These are phyloP conservation scores for Boletus rubescentipes DNA, from an alignment of 768 basidiomycete genomes.

Conservation along the genomic window DNA sequence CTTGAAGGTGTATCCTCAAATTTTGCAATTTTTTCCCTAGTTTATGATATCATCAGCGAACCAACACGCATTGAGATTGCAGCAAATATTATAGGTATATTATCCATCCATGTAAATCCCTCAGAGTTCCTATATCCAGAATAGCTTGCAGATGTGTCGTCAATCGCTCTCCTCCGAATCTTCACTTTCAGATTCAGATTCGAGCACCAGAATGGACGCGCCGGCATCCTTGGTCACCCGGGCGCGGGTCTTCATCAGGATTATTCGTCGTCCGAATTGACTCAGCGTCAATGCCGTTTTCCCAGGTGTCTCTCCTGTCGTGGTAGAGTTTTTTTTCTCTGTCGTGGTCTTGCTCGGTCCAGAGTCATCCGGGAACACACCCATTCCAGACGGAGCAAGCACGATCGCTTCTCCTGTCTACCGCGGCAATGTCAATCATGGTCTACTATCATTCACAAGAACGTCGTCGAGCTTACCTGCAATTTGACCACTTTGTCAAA, in stretches of 20 bases:
- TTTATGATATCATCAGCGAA: no score
- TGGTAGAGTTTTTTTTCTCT: background rate
- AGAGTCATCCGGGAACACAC: constrained; percentile 31
- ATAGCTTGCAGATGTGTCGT: background rate
- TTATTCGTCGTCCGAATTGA: constrained; percentile 54
- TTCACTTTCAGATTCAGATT: constrained; percentile 3
- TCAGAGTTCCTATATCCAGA: no score
- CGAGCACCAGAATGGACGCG: constrained; percentile 46
- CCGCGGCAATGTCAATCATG: background rate
- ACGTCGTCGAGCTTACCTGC: constrained; percentile 40
- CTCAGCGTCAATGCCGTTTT: constrained; percentile 25
- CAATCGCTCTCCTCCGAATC: background rate
- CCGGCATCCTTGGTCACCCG: constrained; percentile 62
- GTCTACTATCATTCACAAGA: background rate
- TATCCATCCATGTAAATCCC: no score
- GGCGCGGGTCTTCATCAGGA: constrained; percentile 56
- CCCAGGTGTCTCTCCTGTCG: background rate
- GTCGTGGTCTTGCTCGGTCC: background rate
- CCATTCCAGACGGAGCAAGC: constrained; percentile 58
- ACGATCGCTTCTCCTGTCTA: constrained; percentile 70
- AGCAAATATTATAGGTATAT: no score
- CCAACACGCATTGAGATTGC: no score
- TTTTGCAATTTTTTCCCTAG: no score
- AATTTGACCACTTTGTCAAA: constrained; percentile 62
- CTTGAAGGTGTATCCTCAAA: no score